Evolutionary conservation across 176 grass and related monocot genomes (phyloP).

Genomic region (Chloris gayana): DNA sequence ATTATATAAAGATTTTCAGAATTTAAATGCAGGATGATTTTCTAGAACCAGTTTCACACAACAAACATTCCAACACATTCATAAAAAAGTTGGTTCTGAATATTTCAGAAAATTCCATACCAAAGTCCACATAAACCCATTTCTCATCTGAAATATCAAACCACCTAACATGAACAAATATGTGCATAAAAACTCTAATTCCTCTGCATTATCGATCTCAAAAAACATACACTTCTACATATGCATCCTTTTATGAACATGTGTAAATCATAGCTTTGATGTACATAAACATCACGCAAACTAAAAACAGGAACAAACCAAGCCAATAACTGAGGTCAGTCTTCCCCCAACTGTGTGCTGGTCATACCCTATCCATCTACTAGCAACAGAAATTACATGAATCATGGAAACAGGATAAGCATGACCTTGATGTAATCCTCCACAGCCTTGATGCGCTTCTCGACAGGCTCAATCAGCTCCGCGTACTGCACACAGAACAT

Average conservation of each 20-base stretch:
- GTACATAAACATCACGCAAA: neutral
- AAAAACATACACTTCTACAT: neutral
- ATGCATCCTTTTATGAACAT: neutral
- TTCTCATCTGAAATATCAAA: neutral
- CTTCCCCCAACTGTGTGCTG: no score
- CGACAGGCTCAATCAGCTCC: conserved; percentile 54
- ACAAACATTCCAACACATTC: neutral
- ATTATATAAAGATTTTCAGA: conserved; percentile 15
- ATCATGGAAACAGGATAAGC: conserved; percentile 2
- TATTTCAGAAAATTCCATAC: neutral
- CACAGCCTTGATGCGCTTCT: conserved; percentile 59
- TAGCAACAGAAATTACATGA: neutral
- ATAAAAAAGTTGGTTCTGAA: conserved; percentile 7
- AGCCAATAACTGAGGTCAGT: neutral
- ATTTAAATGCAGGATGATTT: neutral
- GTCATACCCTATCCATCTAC: conserved; percentile 19
- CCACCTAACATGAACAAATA: neutral
- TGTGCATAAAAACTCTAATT: neutral
- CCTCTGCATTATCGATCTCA: neutral
- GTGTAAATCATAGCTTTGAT: neutral
- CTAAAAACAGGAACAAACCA: neutral
- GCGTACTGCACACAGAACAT: conserved; percentile 36
- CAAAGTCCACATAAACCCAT: neutral
- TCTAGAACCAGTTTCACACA: neutral
- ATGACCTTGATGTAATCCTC: conserved; percentile 70